These are phyloP conservation scores for Talaromyces nanjingensis DNA, from an alignment of 495 filamentous ascomycete species.

Conservation along the genomic window DNA sequence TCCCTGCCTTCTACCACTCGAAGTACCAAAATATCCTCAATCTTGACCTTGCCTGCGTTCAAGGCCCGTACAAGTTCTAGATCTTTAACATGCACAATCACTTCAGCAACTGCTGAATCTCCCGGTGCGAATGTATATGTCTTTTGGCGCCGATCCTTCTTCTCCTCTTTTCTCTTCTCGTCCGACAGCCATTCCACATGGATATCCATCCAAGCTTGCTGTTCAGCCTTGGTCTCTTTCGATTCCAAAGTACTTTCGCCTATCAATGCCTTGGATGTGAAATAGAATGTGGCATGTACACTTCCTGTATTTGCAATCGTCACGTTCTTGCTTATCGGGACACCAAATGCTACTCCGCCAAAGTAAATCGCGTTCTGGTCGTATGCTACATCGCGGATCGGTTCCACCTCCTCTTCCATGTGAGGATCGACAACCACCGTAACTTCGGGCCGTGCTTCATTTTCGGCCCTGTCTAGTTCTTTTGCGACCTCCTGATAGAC, in stretches of 20 bases:
- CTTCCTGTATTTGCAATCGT: conserved; percentile 90
- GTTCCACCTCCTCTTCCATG: conserved; percentile 19
- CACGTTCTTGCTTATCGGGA: conserved; percentile 53
- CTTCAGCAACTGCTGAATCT: conserved; percentile 63
- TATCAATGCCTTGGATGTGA: conserved; percentile 60
- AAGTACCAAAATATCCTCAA: conserved; percentile 89
- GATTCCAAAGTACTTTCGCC: conserved; percentile 22
- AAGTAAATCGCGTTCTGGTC: conserved; percentile 64
- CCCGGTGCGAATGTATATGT: conserved; percentile 69
- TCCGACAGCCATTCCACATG: conserved; percentile 46
- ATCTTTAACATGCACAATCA: conserved; percentile 57
- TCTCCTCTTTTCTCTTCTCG: conserved; percentile 22
- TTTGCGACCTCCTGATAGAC: conserved; percentile 82
- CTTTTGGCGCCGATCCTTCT: conserved; percentile 22
- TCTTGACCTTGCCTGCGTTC: conserved; percentile 55
- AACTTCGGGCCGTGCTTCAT: conserved; percentile 77
- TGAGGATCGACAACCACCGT: conserved; percentile 74
- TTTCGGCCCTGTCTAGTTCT: conserved; percentile 85
- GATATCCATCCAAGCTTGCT: conserved; percentile 61
- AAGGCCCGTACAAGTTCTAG: conserved; percentile 57
- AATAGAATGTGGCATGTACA: conserved; percentile 65
- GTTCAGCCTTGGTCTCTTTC: conserved; percentile 19
- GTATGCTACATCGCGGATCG: conserved; percentile 18
- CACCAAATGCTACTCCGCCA: conserved; percentile 62
- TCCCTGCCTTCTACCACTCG: conserved; percentile 79